A percentile compares a stretch with the other conserved stretches of the same genome.
Evolutionary conservation across 169 alveolate genomes (phyloP).

Genomic region (Ichthyophthirius multifiliis): DNA sequence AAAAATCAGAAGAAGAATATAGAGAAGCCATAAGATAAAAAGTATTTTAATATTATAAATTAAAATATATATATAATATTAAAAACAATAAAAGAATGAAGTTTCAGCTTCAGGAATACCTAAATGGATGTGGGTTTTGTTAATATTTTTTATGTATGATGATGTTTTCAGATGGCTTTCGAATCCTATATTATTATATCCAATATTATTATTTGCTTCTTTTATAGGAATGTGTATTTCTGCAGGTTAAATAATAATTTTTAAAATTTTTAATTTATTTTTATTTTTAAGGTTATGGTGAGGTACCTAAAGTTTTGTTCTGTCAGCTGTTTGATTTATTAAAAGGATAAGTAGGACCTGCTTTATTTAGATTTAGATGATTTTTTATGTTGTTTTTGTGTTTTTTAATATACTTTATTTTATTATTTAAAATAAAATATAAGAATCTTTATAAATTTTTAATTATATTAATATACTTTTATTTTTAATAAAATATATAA

Average conservation of each 20-base stretch:
- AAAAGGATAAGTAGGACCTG: too few species aligned
- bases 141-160: constrained; percentile 34
- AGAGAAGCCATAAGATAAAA: constrained; percentile 12
- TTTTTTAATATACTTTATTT: too few species aligned
- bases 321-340: too few species aligned
- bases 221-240: constrained; percentile 30
- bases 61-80: too few species aligned
- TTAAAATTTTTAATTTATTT: background rate
- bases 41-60: background rate
- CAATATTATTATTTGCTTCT: constrained; percentile 5
- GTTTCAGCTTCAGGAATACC: constrained; percentile 2
- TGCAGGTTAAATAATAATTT: background rate
- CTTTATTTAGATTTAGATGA: too few species aligned
- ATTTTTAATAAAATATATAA: too few species aligned
- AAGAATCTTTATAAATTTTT: too few species aligned
- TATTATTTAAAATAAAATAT: too few species aligned
- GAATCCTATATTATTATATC: constrained; percentile 24
- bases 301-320: too few species aligned
- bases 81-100: background rate
- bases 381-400: too few species aligned
- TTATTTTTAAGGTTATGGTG: too few species aligned
- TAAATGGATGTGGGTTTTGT: constrained; percentile 27
- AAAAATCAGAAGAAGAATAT: constrained; percentile 19
- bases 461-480: too few species aligned
- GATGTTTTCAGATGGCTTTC: constrained; percentile 40